Percentiles rank a stretch among this genome's conserved stretches.
These are phyloP conservation scores for Lecanosticta acicola DNA, from an alignment of 2,329 filamentous ascomycete genomes.

Conservation along the genomic window DNA sequence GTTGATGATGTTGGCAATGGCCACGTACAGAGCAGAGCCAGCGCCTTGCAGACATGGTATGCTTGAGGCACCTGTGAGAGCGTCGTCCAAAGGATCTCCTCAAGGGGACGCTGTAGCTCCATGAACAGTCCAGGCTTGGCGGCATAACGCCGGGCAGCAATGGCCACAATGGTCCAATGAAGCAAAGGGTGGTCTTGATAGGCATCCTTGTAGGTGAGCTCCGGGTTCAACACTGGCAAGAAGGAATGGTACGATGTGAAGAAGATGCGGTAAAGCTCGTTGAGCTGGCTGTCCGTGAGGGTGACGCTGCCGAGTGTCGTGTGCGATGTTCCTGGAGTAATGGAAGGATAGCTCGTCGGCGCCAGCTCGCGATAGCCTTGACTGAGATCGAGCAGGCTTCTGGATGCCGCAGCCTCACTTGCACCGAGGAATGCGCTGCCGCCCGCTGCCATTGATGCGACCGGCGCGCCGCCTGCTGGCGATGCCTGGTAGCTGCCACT, in stretches of 20 bases:
- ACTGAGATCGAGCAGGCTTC: constrained; percentile 35
- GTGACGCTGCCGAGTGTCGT: constrained; percentile 52
- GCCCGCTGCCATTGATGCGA: constrained; percentile 24
- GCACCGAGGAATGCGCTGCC: constrained; percentile 29
- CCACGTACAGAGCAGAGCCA: constrained; percentile 76
- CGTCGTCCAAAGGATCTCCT: constrained; percentile 68
- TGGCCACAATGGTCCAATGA: constrained; percentile 77
- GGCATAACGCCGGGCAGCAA: constrained; percentile 66
- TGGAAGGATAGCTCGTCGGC: constrained; percentile 43
- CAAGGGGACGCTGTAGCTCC: constrained; percentile 60
- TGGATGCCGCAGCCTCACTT: constrained; percentile 35
- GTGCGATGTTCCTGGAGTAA: constrained; percentile 52
- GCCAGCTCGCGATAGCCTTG: constrained; percentile 36
- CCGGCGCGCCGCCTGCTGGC: constrained; percentile 21
- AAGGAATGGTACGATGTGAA: constrained; percentile 73
- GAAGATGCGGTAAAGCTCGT: constrained; percentile 64
- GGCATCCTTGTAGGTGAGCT: constrained; percentile 48
- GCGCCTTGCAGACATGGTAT: constrained; percentile 74
- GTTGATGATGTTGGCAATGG: constrained; percentile 76
- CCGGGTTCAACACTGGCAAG: constrained; percentile 67
- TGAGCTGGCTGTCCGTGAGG: constrained; percentile 40
- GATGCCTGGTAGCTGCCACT: constrained; percentile 22
- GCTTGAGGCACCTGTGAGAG: constrained; percentile 71
- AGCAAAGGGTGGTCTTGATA: constrained; percentile 72
- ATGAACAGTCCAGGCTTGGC: constrained; percentile 60